Evolutionary conservation across 2,329 filamentous ascomycete genomes (phyloP).

Genomic region (Penicillium crustosum): DNA sequence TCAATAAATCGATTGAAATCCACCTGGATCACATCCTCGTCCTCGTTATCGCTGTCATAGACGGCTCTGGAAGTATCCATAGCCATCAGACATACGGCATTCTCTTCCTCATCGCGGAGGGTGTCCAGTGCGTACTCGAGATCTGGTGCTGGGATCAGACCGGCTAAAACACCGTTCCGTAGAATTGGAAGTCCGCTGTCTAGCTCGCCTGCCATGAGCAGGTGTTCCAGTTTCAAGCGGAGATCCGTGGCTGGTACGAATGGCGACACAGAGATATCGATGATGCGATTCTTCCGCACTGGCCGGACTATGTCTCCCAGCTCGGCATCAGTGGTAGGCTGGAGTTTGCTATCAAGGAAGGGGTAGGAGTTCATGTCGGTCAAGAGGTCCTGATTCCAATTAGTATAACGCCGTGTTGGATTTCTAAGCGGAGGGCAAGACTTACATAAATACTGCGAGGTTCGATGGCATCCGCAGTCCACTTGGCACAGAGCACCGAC

Average conservation of each 20-base stretch:
- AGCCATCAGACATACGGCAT: slow-evolving; percentile 76
- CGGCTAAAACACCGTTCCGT: slow-evolving; percentile 74
- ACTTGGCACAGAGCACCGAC: slow-evolving; percentile 91
- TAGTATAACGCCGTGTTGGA: slow-evolving; percentile 11
- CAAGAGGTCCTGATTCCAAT: slow-evolving; percentile 67
- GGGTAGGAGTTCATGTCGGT: slow-evolving; percentile 98
- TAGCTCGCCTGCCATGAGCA: slow-evolving; percentile 83
- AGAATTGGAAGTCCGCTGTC: slow-evolving; percentile 90
- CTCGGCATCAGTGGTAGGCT: slow-evolving; percentile 85
- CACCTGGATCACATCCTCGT: slow-evolving; percentile 61
- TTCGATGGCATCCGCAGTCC: slow-evolving; percentile 94
- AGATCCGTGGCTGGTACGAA: slow-evolving; percentile 74
- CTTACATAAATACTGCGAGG: slow-evolving; percentile 86
- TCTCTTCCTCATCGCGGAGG: slow-evolving; percentile 67
- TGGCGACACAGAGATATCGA: slow-evolving; percentile 83
- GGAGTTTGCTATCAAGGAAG: slow-evolving; percentile 94
- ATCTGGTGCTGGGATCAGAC: slow-evolving; percentile 89
- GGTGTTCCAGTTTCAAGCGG: slow-evolving; percentile 73
- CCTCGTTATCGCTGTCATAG: slow-evolving; percentile 62
- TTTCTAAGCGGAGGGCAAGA: slow-evolving; percentile 7
- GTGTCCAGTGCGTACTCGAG: slow-evolving; percentile 89
- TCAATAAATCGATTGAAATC: slow-evolving; percentile 93
- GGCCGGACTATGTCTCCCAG: slow-evolving; percentile 82
- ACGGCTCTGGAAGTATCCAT: slow-evolving; percentile 54
- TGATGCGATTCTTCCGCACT: slow-evolving; percentile 71